Evolutionary conservation across 805 yeast species (phyloP).

Genomic region (Kazachstania viticola): DNA sequence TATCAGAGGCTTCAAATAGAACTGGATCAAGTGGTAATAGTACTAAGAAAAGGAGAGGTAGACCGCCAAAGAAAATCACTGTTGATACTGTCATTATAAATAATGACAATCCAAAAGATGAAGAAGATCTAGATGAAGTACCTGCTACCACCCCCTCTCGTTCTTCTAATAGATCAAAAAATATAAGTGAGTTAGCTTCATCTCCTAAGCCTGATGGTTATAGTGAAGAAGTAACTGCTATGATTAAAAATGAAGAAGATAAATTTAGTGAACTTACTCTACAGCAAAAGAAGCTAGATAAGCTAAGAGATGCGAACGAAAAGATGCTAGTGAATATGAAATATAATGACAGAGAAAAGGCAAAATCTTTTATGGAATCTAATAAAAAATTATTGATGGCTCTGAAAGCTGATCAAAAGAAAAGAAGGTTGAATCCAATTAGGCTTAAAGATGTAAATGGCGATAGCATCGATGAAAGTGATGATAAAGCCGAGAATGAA

Average conservation of each 20-base stretch:
- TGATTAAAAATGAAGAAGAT: constrained; percentile 4
- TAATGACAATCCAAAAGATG: constrained; percentile 5
- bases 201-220: background rate
- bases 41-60: constrained; percentile 22
- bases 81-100: constrained; percentile 18
- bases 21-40: background rate
- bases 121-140: constrained; percentile 10
- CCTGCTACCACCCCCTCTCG: background rate
- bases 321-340: constrained; percentile 26
- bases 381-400: constrained; percentile 24
- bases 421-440: constrained; percentile 17
- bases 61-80: constrained; percentile 26
- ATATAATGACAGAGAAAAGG: constrained; percentile 24
- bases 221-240: background rate
- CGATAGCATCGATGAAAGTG: constrained; percentile 3
- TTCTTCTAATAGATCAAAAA: background rate
- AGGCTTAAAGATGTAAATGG: constrained; percentile 11
- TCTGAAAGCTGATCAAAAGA: constrained; percentile 24
- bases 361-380: constrained; percentile 25
- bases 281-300: constrained; percentile 22
- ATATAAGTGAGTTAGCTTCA: background rate
- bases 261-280: constrained; percentile 4
- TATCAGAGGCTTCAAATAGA: background rate
- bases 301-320: constrained; percentile 23
- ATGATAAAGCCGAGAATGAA: background rate